phyloP scores from a whole-genome alignment of 1,284 basidiomycete genomes.

The Macrocystidia cucumis region DNA sequence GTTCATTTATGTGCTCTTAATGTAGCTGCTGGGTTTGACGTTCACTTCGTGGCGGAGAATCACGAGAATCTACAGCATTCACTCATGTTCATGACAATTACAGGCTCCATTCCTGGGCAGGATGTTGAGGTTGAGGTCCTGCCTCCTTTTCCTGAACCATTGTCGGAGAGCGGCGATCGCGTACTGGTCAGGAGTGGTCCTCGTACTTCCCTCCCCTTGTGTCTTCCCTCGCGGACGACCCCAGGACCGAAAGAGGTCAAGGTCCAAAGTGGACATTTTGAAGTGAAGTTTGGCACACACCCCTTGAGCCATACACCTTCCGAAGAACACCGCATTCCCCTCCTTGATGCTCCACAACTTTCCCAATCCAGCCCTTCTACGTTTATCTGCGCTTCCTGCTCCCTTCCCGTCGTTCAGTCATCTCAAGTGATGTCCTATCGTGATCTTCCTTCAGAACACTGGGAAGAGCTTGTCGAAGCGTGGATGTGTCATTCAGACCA shows the following conservation, averaged over 20 bases:
- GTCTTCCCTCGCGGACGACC: slow-evolving; percentile 56
- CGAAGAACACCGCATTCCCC: slow-evolving; percentile 28
- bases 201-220: slow-evolving; percentile 47
- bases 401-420: slow-evolving; percentile 58
- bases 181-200: slow-evolving; percentile 56
- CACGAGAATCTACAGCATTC: slow-evolving; percentile 77
- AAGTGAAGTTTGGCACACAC: slow-evolving; percentile 55
- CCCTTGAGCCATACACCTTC: slow-evolving; percentile 12
- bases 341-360: slow-evolving; percentile 68
- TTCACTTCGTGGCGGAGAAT: slow-evolving; percentile 75
- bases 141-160: slow-evolving; percentile 32
- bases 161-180: slow-evolving; percentile 35
- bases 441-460: slow-evolving; percentile 91
- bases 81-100: slow-evolving; percentile 56
- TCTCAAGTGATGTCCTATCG: slow-evolving; percentile 48
- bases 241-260: slow-evolving; percentile 57
- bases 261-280: slow-evolving; percentile 49
- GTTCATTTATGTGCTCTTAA: no score
- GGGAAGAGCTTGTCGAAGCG: slow-evolving; percentile 93
- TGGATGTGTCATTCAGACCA: slow-evolving; percentile 99
- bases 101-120: slow-evolving; percentile 34
- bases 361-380: slow-evolving; percentile 41
- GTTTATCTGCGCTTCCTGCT: slow-evolving; percentile 70
- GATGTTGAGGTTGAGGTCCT: slow-evolving; percentile 59
- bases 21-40: slow-evolving; percentile 48